A percentile compares a stretch with the other conserved stretches of the same genome.
Evolutionary conservation across 1,284 basidiomycete species (phyloP).

Genomic region (Grifola frondosa): DNA sequence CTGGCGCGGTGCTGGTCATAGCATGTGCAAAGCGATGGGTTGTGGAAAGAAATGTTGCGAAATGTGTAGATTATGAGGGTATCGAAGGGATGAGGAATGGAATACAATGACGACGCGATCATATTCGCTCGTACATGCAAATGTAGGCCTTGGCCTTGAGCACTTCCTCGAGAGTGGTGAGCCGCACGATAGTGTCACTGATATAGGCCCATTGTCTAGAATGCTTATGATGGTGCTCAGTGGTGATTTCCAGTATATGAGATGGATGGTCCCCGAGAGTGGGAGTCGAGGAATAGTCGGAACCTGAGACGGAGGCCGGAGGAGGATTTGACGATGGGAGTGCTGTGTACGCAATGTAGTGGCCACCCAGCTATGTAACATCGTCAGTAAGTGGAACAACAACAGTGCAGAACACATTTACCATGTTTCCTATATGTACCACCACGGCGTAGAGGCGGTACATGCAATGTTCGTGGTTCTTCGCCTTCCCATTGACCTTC

Average conservation of each 20-base stretch:
- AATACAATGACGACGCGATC: neutral
- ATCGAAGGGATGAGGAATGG: neutral
- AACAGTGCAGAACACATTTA: constrained; percentile 35
- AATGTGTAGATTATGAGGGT: neutral
- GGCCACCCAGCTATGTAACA: constrained; percentile 66
- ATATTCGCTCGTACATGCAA: constrained; percentile 80
- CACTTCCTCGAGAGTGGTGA: constrained; percentile 84
- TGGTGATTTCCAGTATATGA: no score
- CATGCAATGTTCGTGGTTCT: constrained; percentile 54
- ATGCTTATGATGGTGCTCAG: no score
- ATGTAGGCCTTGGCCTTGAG: constrained; percentile 89
- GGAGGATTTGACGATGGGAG: constrained; percentile 32
- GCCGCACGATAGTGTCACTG: constrained; percentile 78
- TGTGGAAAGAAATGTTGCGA: neutral
- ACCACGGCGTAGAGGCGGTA: constrained; percentile 83
- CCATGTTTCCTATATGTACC: constrained; percentile 90
- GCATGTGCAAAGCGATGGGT: neutral
- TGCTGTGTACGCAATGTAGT: constrained; percentile 81
- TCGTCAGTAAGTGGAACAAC: constrained; percentile 2
- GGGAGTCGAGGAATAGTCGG: constrained; percentile 15
- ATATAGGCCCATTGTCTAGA: constrained; percentile 86
- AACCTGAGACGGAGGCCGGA: constrained; percentile 15
- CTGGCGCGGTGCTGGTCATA: neutral
- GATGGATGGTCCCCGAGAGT: constrained; percentile 16
- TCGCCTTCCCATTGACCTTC: constrained; percentile 31